Evolutionary conservation across 345 rosid species (phyloP), one percentile per base, ranked within the genome.

Genomic region (Acer negundo): DNA sequence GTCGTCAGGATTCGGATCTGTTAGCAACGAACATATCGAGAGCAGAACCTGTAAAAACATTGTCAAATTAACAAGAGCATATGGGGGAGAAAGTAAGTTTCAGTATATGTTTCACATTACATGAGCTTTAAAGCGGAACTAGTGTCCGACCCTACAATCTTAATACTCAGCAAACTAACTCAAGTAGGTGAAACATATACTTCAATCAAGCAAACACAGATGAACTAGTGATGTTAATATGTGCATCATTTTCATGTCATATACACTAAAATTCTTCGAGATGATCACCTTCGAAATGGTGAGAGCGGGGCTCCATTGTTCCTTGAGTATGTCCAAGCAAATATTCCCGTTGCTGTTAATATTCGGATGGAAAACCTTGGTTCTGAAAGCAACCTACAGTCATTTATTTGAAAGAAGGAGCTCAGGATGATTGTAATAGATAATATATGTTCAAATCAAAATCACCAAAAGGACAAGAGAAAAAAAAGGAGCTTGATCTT

Each of bases 251-350:
- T 53, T 59, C 10, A 58, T 58, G 62, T 58, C 23, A 6, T 4
- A 23, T 56, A 13, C n/a, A 55, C 17, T 40, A 5, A 22, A 10
- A 44, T 69, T 28, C 3, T 61, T 35, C 35, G 73, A 72, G 67
- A 59, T 73, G 49, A 55, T 7, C 38, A 90, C 93, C 90, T 90
- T 90, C 19, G 90, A 90, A 35, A 88, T 85, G 78, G 93, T 90
- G 44, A 90, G 93, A 16, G 91, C 93, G 68, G 90, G 93, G 75
- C 93, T 90, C 93, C 93, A 90, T 75, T 90, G 93, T 68, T 90
- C 90, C 77, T 88, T 90, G 64, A 90, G 89, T 77, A 86, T 88
- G 81, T 90, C 93, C 81, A 90, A 77, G 86, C 89, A 88, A 38
- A 90, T 90, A 75, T 81, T 90, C 31, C 93, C 93, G 59, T 86